Evolutionary conservation across 2,329 filamentous ascomycete species (phyloP), one percentile per base, ranked within the genome.

Genomic region (Calonectria fujianensis): DNA sequence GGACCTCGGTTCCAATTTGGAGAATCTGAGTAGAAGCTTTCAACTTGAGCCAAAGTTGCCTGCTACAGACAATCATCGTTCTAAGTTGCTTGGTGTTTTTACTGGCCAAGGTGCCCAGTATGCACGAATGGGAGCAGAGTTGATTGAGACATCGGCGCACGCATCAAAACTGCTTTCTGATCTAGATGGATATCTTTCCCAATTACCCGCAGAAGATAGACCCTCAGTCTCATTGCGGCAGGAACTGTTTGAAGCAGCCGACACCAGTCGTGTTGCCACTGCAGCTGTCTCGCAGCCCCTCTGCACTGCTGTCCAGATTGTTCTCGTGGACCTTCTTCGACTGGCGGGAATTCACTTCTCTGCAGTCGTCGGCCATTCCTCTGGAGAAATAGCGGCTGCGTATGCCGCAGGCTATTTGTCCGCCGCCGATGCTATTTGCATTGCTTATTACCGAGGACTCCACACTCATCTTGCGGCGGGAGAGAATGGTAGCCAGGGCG

Each of bases 311-410:
- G 41, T 85, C 0, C 76, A 84, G 67, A 73, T 83, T 4, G 73
- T 79, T 2, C 69, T 84, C 0, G 78, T 84, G 9, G 80, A 84
- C 10, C 70, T 82, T 2, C 75, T 84, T 0, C 48, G 70, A 0
- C 73, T 79, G 0, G 84, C 83, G 7, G 84, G 84, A 4, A 70
- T 89, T 24, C 57, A 67, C 0, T 83, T 86, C 8, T 48, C 73
- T 2, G 83, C 82, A 1, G 86, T 88, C 0, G 83, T 89, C 3
- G 88, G 89, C 3, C 89, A 90, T 76, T 89, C 88, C 0, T 87
- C 86, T 0, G 89, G 89, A 2, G 89, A 90, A 75, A 89, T 90
- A 20, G 88, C 81, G 0, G 88, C 88, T 0, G 89, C 87, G 0
- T 91, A 89, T 75, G 87, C 88, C 0, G 85, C 87, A 0, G 88